phyloP scores from a whole-genome alignment of 257 asterid genomes.

The Plectranthus barbatus region DNA sequence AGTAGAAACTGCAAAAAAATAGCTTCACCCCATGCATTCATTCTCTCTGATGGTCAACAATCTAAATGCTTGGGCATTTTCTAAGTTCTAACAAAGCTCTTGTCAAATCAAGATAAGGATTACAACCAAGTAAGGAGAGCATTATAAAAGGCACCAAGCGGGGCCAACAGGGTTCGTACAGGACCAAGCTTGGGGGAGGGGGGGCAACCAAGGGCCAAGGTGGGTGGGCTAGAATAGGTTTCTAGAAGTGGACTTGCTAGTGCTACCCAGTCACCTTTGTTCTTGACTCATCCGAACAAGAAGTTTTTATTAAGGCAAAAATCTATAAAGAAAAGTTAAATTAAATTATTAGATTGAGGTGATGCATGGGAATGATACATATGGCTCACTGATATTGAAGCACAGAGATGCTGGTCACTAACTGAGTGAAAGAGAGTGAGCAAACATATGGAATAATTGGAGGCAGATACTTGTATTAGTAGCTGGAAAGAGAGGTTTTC shows the following conservation, averaged over 20 bases:
- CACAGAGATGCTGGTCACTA: background rate
- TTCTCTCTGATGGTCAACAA: background rate
- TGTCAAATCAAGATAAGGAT: background rate
- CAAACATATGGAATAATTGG: slow-evolving; percentile 24
- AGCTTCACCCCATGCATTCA: too few species aligned
- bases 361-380: slow-evolving; percentile 3
- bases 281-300: background rate
- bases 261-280: background rate
- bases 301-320: background rate
- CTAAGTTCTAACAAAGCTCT: background rate
- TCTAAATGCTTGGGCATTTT: background rate
- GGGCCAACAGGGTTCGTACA: background rate
- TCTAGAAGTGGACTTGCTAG: background rate
- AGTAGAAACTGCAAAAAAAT: background rate
- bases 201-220: too few species aligned
- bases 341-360: slow-evolving; percentile 4
- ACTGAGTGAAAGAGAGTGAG: slow-evolving; percentile 13
- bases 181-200: too few species aligned
- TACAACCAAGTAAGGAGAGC: background rate
- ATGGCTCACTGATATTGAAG: background rate
- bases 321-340: background rate
- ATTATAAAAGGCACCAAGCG: background rate
- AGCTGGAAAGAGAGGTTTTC: slow-evolving; percentile 29
- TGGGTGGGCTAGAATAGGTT: background rate
- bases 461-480: slow-evolving; percentile 15